These are phyloP conservation scores for Phytophthora litchii DNA, from an alignment of 352 stramenopile genomes.

Conservation along the genomic window DNA sequence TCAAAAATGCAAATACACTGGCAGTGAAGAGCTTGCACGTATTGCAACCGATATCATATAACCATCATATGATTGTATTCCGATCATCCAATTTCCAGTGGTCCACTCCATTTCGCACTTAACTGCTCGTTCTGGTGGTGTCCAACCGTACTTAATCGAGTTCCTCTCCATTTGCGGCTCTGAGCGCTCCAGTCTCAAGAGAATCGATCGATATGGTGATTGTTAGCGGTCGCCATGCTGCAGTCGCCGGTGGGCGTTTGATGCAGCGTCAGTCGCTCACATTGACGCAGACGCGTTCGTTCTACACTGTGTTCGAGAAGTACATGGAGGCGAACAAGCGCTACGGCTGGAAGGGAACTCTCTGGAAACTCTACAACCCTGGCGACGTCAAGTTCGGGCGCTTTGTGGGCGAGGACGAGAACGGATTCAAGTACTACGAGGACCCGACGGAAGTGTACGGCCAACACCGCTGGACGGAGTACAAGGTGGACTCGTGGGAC, in stretches of 20 bases:
- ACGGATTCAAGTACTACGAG: slow-evolving; percentile 90
- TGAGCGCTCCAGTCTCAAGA: slow-evolving; percentile 1
- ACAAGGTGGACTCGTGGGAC: slow-evolving; percentile 74
- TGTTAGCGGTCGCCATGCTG: slow-evolving; percentile 32
- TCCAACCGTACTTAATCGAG: slow-evolving; percentile 16
- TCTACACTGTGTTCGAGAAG: slow-evolving; percentile 84
- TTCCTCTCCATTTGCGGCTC: slow-evolving; percentile 22
- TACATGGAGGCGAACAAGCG: slow-evolving; percentile 83
- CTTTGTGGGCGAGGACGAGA: slow-evolving; percentile 79
- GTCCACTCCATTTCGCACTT: slow-evolving; percentile 16
- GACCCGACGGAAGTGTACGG: slow-evolving; percentile 76
- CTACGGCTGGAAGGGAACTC: slow-evolving; percentile 77
- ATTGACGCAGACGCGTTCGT: slow-evolving; percentile 61
- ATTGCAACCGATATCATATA: too few species aligned
- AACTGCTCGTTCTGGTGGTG: slow-evolving; percentile 3
- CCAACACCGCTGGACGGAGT: slow-evolving; percentile 88
- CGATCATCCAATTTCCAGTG: slow-evolving; percentile 2
- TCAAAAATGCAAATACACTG: too few species aligned
- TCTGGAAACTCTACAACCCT: slow-evolving; percentile 91
- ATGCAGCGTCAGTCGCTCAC: slow-evolving; percentile 15
- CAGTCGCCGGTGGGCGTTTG: slow-evolving; percentile 45
- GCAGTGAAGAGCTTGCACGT: too few species aligned
- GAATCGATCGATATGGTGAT: slow-evolving; percentile 20
- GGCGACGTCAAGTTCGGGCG: slow-evolving; percentile 90
- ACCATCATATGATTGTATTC: too few species aligned